Base-by-base conservation (phyloP, 345 rosid species). In the Chamaenerion angustifolium region DNA sequence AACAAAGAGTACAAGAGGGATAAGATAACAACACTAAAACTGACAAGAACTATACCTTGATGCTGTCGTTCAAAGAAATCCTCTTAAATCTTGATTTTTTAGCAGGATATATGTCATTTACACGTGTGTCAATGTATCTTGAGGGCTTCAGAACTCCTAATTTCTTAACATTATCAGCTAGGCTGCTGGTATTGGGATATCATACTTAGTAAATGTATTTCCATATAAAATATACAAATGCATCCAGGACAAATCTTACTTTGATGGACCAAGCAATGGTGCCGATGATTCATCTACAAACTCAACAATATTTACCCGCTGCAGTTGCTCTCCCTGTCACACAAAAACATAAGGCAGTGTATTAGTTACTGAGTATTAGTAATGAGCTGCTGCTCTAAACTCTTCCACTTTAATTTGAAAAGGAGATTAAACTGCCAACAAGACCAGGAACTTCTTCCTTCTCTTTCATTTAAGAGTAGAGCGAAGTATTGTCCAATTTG, bases 281-380 rank as follows among this genome's bases (percentile, higher is more conserved):
- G 59, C 70, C 25, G 69, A 58, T 43, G 94, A 70, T 51, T 68
- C 82, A 67, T 71, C 70, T 14, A 58, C 66, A 59, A 74, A 71
- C 70, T 88, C 96, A 23, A 46, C 52, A 11, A 52, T 60, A 57
- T 72, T 65, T 18, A 56, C 56, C 62, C 73, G 74, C 64, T 70
- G 78, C 71, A 87, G 43, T 71, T 87, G 98, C 67, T 92, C 98
- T 56, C 82, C 96, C 93, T 83, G 67, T 49, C 49, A 70, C 10
- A 31, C 37, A 31, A 31, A 31, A 31, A 16, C 14, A 50, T 27
- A n/a, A n/a, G 37, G 37, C 10, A 31, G 37, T 31, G 37, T 5
- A 31, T 31, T 31, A 21, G 25, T 31, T 31, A 31, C 8, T 23
- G 3, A 23, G 27, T 23, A 2, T 23, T 23, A 23, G 27, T 23